Evolutionary conservation across 495 filamentous ascomycete genomes (phyloP), one percentile per base, ranked within the genome.

Genomic region (Evernia prunastri): DNA sequence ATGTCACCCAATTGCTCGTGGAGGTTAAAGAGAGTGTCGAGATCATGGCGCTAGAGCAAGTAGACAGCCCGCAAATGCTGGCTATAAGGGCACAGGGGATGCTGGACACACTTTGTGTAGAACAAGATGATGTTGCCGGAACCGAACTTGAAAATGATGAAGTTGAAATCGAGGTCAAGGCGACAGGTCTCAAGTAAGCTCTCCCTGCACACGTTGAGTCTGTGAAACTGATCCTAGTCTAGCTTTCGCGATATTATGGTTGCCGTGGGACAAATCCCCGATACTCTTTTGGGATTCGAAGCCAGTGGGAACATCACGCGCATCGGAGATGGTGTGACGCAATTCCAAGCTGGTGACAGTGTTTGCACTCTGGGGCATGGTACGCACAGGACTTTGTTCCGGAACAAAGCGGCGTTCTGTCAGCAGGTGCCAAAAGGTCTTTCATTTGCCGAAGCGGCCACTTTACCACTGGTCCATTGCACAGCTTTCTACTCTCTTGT

Each of bases 401-500:
- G 66, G 18, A 60, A 18, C 29, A 57, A 68, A 49, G 54, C 36
- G 2, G 23, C 10, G 12, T 47, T 39, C 25, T 59, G 43, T 25
- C 37, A 60, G 10, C 35, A 27, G 1, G 69, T 79, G 33, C 73
- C 75, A 0, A 61, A 66, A 15, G 61, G 54, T 10, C 40, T 77
- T 29, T 64, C 62, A n/a, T 72, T 66, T 59, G 68, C 66, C 43
- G 65, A 64, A 29, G 76, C 74, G 4, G 72, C 77, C 2, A 67
- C 66, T n/a, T 35, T 77, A 7, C 72, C 73, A 1, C 35, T 76
- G 13, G 72, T 72, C 3, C 72, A 71, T 20, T 51, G 59, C 47
- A 81, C 78, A 0, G 69, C 74, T 0, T 65, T 73, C 6, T 72
- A 76, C 56, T 59, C 70, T 0, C 58, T 84, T 1, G 31, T 73